Evolutionary conservation across 345 rosid genomes (phyloP).

Genomic region (Syzygium aqueum): DNA sequence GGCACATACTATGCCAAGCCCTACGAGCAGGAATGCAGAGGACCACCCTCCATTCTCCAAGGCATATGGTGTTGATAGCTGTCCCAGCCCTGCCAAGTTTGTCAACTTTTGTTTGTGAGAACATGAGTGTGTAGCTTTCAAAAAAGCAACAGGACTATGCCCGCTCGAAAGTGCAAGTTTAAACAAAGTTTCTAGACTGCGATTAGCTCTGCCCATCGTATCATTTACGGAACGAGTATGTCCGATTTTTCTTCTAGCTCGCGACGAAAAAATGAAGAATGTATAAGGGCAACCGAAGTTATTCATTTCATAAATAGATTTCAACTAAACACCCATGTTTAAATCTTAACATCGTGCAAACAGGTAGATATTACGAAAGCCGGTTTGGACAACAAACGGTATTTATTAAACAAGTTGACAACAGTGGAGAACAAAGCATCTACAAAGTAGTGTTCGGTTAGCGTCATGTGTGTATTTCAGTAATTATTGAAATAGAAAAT

Average conservation of each 20-base stretch:
- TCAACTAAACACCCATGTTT: neutral
- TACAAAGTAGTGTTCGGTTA: neutral
- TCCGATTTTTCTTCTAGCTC: neutral
- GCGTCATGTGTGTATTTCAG: neutral
- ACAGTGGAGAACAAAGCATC: neutral
- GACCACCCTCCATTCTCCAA: slow-evolving; percentile 68
- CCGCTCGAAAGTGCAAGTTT: neutral
- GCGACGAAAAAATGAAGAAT: neutral
- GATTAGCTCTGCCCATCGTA: neutral
- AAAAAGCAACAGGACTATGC: neutral
- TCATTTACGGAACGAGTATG: neutral
- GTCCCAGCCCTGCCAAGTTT: slow-evolving; percentile 50
- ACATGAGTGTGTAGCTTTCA: neutral
- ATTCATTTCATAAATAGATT: neutral
- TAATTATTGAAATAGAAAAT: too few species aligned
- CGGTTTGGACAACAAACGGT: neutral
- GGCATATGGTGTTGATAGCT: slow-evolving; percentile 69
- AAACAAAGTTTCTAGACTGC: neutral
- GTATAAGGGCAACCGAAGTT: neutral
- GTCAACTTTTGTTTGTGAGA: neutral
- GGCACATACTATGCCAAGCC: slow-evolving; percentile 42
- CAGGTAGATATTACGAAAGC: accelerated
- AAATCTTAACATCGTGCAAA: neutral
- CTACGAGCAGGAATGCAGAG: slow-evolving; percentile 42
- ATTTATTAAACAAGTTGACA: neutral